A percentile compares a stretch with the other conserved stretches of the same genome.
Evolutionary conservation across 371 early-diverging fungal species (phyloP).

Genomic region (Lichtheimia ramosa): DNA sequence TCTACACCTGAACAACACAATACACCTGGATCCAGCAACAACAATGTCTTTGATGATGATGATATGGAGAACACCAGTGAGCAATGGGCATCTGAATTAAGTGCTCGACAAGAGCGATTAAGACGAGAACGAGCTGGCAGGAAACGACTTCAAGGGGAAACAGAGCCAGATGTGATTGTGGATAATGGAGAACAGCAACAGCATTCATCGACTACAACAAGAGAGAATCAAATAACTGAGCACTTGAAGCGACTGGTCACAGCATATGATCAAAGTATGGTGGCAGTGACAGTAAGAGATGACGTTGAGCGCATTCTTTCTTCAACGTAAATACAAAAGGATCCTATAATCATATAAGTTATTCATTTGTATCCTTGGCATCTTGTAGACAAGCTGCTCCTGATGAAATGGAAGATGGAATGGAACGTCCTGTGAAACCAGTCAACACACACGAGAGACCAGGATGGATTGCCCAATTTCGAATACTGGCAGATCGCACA

Average conservation of each 20-base stretch:
- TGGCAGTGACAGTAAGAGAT: conserved; percentile 38
- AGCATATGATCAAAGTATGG: conserved; percentile 44
- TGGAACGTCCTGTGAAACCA: conserved; percentile 17
- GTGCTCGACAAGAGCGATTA: conserved; percentile 21
- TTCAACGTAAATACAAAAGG: conserved; percentile 7
- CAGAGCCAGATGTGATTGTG: conserved; percentile 19
- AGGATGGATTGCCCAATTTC: conserved; percentile 74
- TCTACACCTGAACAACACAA: no score
- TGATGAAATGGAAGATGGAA: conserved; percentile 18
- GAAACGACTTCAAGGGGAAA: conserved; percentile 11
- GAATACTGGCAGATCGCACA: conserved; percentile 78
- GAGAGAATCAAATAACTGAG: conserved; percentile 1
- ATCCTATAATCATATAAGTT: not conserved
- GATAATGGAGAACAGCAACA: conserved; percentile 15
- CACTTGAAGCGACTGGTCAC: conserved; percentile 48
- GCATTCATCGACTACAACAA: no score
- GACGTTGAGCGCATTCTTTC: conserved; percentile 45
- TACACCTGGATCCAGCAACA: no score
- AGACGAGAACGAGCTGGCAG: conserved; percentile 15
- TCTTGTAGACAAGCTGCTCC: conserved; percentile 9
- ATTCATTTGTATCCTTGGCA: not conserved
- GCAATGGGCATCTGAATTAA: conserved; percentile 42
- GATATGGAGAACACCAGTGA: conserved; percentile 39
- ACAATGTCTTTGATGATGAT: conserved; percentile 18
- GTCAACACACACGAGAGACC: conserved; percentile 55